Percentiles rank a stretch among this genome's conserved stretches.
Evolutionary conservation across 257 asterid genomes (phyloP).

Genomic region (Ophiorrhiza pumila): DNA sequence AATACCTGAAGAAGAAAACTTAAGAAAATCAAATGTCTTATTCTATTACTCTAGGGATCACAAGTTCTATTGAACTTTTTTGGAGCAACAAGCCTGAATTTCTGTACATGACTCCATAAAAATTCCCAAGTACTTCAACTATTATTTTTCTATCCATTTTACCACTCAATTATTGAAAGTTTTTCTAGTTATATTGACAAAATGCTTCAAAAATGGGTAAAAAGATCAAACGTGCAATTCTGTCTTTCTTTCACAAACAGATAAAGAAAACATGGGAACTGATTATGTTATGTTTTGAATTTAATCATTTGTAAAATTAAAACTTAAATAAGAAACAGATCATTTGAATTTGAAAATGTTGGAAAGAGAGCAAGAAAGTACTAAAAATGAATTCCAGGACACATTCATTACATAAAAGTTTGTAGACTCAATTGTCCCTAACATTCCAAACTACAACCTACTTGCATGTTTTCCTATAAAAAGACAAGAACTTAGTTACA

Average conservation of each 20-base stretch:
- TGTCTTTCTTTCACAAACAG: background rate
- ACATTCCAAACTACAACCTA: background rate
- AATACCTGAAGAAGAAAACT: conserved; percentile 48
- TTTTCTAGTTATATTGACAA: background rate
- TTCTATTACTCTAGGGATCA: background rate
- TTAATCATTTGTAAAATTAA: background rate
- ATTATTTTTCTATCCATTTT: background rate
- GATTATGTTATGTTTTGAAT: background rate
- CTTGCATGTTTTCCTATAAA: background rate
- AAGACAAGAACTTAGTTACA: background rate
- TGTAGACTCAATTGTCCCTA: background rate
- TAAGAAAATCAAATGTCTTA: background rate
- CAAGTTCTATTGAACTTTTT: background rate
- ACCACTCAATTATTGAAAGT: background rate
- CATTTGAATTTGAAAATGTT: background rate
- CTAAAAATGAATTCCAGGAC: background rate
- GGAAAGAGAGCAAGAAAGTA: background rate
- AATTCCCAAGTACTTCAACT: background rate
- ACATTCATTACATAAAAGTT: background rate
- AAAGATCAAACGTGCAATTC: background rate
- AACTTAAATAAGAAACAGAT: background rate
- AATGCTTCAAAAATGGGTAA: background rate
- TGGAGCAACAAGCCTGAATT: background rate
- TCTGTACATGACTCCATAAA: background rate
- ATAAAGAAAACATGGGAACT: background rate